Conservation (phyloP, 2,329 filamentous ascomycete species). For the Herpotrichia juniperi region DNA sequence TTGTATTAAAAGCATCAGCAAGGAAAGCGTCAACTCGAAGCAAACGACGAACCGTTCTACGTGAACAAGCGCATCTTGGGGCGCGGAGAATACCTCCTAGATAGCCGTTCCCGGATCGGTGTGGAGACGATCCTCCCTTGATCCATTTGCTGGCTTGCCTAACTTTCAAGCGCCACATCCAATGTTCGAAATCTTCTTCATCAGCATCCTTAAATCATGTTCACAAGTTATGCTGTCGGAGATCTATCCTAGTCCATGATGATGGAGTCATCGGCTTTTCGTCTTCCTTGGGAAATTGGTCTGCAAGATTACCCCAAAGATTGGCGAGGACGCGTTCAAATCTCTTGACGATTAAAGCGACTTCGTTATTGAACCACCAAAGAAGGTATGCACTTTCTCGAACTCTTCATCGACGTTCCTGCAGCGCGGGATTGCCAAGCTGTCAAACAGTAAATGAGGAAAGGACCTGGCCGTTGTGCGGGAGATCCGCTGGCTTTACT, state of each 20-base stretch:
- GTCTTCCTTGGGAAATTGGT: conserved; percentile 28
- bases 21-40: conserved; percentile 8
- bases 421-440: conserved; percentile 28
- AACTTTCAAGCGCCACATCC: conserved; percentile 13
- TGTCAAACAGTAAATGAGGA: conserved; percentile 28
- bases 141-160: conserved; percentile 14
- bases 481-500: conserved; percentile 36
- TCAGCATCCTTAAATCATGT: conserved; percentile 16
- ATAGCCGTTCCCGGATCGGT: conserved; percentile 26
- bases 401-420: conserved; percentile 24
- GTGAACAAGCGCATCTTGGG: conserved; percentile 12
- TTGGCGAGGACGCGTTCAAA: conserved; percentile 12
- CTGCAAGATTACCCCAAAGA: conserved; percentile 8
- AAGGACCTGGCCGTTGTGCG: conserved; percentile 31
- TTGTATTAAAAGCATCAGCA: conserved; percentile 14
- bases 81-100: conserved; percentile 22
- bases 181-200: conserved; percentile 11
- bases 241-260: conserved; percentile 15
- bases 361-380: conserved; percentile 25
- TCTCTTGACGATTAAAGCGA: conserved; percentile 11
- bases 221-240: conserved; percentile 30
- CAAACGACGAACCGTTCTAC: conserved; percentile 17
- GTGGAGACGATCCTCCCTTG: conserved; percentile 17
- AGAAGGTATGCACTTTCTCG: conserved; percentile 23
- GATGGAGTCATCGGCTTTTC: conserved; percentile 18